Evolutionary conservation across 2,329 filamentous ascomycete genomes (phyloP), one percentile per base, ranked within the genome.

Genomic region (Fusarium sp.): DNA sequence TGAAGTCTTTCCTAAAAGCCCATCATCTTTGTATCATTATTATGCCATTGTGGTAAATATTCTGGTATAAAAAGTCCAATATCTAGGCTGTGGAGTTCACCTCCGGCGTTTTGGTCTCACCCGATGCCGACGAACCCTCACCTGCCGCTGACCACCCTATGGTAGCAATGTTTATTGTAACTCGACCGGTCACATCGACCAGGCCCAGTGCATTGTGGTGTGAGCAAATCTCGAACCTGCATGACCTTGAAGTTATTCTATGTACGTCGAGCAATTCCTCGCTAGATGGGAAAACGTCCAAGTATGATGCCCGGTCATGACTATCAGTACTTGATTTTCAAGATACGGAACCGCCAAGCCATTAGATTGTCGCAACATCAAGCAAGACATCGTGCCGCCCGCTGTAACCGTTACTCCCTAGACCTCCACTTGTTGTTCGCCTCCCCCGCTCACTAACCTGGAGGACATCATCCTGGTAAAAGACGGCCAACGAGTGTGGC

Each of bases 331-430:
- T 52, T 52, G 62, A 19, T 57, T 40, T 48, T 65, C 39, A 53
- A 56, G 30, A 40, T 55, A 49, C 51, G 45, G 52, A 58, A 58
- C 58, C 33, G 61, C 59, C 53, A 56, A 63, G 57, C 49, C 59
- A 52, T 61, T 72, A 56, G 58, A 58, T 57, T 56, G 70, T 62
- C 61, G 41, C 44, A 51, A 28, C 43, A 49, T 50, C 44, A 70
- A 71, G 71, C 71, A 72, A 71, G 67, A 72, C 71, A 73, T 73
- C 61, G 53, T 70, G 68, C 56, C 67, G 68, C 67, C 64, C 63
- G 48, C 66, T 64, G 62, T 61, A 68, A 71, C 71, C 70, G 68
- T 71, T 71, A 45, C 49, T 66, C 49, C 52, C 35, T 33, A 65
- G 37, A 50, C 61, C 67, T 71, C 70, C 66, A 65, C 60, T 71